Evolutionary conservation across 2,329 filamentous ascomycete species (phyloP).

Genomic region (Whalleya microplaca): DNA sequence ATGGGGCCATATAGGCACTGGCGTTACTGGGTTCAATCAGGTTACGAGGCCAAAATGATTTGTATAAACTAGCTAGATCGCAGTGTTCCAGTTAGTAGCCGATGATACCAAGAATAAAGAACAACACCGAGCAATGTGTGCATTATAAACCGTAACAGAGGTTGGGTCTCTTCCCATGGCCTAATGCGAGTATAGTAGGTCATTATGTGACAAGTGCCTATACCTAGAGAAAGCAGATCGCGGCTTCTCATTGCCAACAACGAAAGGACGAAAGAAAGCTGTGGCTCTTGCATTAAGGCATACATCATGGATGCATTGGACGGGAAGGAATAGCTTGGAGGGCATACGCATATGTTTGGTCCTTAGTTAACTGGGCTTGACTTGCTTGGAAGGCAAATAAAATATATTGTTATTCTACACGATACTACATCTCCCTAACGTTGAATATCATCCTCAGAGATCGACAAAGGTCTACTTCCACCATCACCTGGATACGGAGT

Average conservation of each 20-base stretch:
- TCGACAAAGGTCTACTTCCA: background rate
- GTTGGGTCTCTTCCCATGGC: too few relatives aligned
- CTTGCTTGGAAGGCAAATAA: background rate
- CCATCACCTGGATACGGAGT: constrained; percentile 16
- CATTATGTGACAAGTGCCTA: too few relatives aligned
- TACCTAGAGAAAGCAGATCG: too few relatives aligned
- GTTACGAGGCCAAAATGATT: constrained; percentile 11
- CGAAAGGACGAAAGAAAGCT: background rate
- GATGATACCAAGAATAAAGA: too few relatives aligned
- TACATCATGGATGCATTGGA: too few relatives aligned
- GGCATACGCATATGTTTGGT: background rate
- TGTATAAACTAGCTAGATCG: background rate
- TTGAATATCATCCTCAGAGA: constrained; percentile 3
- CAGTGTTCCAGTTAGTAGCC: too few relatives aligned
- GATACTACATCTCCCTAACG: constrained; percentile 5
- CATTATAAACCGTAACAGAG: too few relatives aligned
- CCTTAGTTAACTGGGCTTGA: background rate
- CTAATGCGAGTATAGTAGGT: too few relatives aligned
- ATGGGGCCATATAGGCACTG: background rate
- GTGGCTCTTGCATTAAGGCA: too few relatives aligned
- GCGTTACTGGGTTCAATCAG: constrained; percentile 6
- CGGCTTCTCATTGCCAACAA: background rate
- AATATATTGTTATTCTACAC: background rate
- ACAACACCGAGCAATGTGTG: too few relatives aligned
- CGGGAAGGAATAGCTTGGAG: too few relatives aligned